These are phyloP conservation scores for Curvularia sp. DNA, from an alignment of 2,329 filamentous ascomycete species.

Conservation along the genomic window DNA sequence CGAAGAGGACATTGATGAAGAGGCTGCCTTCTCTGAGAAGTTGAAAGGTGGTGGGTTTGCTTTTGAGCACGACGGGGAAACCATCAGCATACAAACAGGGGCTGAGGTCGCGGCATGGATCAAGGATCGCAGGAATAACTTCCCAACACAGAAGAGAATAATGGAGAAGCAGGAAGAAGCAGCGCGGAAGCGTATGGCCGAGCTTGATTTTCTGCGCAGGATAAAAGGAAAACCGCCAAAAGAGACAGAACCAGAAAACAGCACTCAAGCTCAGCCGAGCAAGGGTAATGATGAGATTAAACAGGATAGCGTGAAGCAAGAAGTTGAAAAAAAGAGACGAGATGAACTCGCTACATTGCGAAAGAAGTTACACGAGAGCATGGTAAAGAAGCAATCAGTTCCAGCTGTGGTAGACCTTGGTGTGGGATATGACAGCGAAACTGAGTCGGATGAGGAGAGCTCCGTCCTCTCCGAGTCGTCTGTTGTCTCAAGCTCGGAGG, in stretches of 20 bases:
- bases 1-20: conserved; percentile 75
- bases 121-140: conserved; percentile 78
- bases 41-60: conserved; percentile 61
- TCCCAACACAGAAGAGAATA: conserved; percentile 76
- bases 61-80: conserved; percentile 64
- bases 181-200: conserved; percentile 31
- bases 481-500: conserved; percentile 44
- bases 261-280: neutral
- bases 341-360: conserved; percentile 45
- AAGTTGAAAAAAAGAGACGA: conserved; percentile 9
- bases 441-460: conserved; percentile 31
- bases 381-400: conserved; percentile 27
- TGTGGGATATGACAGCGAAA: conserved; percentile 43
- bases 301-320: conserved; percentile 5
- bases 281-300: conserved; percentile 11
- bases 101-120: conserved; percentile 82
- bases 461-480: conserved; percentile 39
- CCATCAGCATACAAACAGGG: conserved; percentile 60
- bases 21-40: conserved; percentile 56
- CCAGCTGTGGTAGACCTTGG: conserved; percentile 34
- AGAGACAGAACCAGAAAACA: conserved; percentile 3
- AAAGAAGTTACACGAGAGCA: conserved; percentile 45
- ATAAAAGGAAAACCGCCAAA: conserved; percentile 31
- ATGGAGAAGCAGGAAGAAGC: conserved; percentile 65
- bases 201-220: conserved; percentile 51